These are phyloP conservation scores for Plantago ovata DNA, from an alignment of 257 asterid genomes.

Conservation along the genomic window DNA sequence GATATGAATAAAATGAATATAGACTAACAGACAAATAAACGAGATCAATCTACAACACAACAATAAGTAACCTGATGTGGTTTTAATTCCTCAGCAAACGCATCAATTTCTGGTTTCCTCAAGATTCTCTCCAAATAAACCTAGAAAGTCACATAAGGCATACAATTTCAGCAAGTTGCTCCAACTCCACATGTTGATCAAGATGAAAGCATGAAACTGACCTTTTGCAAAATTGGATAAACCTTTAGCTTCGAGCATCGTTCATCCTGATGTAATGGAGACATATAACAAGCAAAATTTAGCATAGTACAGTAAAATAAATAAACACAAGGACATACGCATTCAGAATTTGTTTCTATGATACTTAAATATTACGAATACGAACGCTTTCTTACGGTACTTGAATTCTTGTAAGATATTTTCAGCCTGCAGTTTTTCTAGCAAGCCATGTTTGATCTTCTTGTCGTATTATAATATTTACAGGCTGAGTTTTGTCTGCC, in stretches of 20 bases:
- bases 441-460: neutral
- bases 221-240: slow-evolving; percentile 97
- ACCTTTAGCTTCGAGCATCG: slow-evolving; percentile 94
- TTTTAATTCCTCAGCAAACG: slow-evolving; percentile 91
- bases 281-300: slow-evolving; percentile 11
- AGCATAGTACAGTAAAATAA: slow-evolving; percentile 14
- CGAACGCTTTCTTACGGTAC: neutral
- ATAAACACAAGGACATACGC: neutral
- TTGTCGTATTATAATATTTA: too few relatives aligned
- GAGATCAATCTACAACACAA: slow-evolving; percentile 3
- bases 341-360: too few relatives aligned
- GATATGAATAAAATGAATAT: slow-evolving; percentile 1
- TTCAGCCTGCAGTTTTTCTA: neutral
- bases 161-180: neutral
- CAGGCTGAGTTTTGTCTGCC: too few relatives aligned
- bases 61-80: slow-evolving; percentile 84
- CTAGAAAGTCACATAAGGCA: slow-evolving; percentile 38
- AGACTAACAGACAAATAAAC: slow-evolving; percentile 17
- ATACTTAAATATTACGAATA: neutral
- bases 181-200: slow-evolving; percentile 10
- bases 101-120: slow-evolving; percentile 97
- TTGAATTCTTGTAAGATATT: neutral
- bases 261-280: slow-evolving; percentile 67
- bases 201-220: slow-evolving; percentile 26
- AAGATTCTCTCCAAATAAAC: slow-evolving; percentile 95